Evolutionary conservation across 345 rosid genomes (phyloP), one percentile per base, ranked within the genome.

Genomic region (Schrenkiella parvula): DNA sequence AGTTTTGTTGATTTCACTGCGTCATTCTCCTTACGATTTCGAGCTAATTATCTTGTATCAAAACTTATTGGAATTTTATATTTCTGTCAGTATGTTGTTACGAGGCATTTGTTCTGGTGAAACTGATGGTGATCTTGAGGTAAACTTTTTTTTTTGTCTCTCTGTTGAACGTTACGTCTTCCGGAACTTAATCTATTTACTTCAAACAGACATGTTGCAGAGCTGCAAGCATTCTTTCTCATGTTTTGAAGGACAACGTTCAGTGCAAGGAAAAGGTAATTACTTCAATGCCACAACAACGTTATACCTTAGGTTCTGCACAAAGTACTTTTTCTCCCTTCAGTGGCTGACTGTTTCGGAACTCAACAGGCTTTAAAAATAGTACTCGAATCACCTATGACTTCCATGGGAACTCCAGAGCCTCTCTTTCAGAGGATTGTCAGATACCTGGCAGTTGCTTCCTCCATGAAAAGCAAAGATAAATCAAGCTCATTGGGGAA

Each of bases 121-220:
- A 84, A 83, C 84, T 64, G 89, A 87, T 71, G 95, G 96, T 39
- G 92, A 92, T 80, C 93, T 95, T 54, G 99, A 95, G 98, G 99
- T 92, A 82, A 77, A 64, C 22, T 32, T 71, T 19, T 32, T 71
- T 19, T 58, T 62, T 21, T 37, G 37, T 64, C 35, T 26, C 66
- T 52, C 39, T 38, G 60, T 44, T 65, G 34, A 38, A 29, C 39
- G 26, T 48, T 56, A 28, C 1, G 43, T 17, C 2, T 13, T 55
- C 15, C 7, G 7, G 12, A 50, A 22, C 68, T 55, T 57, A 21
- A 47, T 41, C 7, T 23, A 0, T 56, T 22, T 22, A 31, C 77
- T 75, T 80, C 48, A 80, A 72, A 61, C 85, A 95, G 99, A 87
- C 82, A 68, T 92, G 96, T 81, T 84, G 96, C 87, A 85, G 99